Base-by-base conservation (phyloP, 2,329 filamentous ascomycete species). In the Periconia sp. region DNA sequence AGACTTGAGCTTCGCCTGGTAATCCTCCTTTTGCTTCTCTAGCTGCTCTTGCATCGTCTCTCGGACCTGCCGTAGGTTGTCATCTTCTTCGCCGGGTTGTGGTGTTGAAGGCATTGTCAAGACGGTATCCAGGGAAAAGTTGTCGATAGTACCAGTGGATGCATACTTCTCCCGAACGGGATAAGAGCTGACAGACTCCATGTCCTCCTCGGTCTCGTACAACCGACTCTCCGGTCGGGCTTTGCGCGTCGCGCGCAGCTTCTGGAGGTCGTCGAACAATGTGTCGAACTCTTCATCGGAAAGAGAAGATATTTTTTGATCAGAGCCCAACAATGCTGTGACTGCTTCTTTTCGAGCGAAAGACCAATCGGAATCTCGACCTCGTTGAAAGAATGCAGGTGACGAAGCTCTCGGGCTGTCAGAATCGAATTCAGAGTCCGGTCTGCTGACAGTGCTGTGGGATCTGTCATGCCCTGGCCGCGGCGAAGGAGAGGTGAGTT, bases 71-170 rank as follows among this genome's bases (percentile, higher is more conserved):
- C 83, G 85, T 50, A 96, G 74, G 48, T 80, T 82, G 34, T 92
- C 90, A n/a, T 85, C 82, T 42, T 92, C 89, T 15, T 65, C 89
- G 17, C 81, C 82, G 47, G 87, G 85, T 48, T 84, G 88, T 2
- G 94, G 94, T 0, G 92, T 97, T 0, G 91, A 95, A 2, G 94
- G 94, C 79, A 96, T 91, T 0, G 94, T 99, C 36, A 99, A 78
- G 10, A 86, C 87, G 1, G 94, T 99, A 66, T 99, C 94, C 12
- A 99, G 78, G 2, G 92, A 97, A 61, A 96, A 94, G 65, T 95
- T 96, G 71, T 99, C 94, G 39, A 97, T 80, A 0, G 92, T 96
- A 2, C 92, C 92, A 41, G 88, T 94, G 3, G 92, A 96, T 75
- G 96, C 83, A 70, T 97, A 97, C 64, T 97, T 97, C 59, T 99